Evolutionary conservation across 176 grass and related monocot genomes (phyloP).

Genomic region (Alloteropsis semialata): DNA sequence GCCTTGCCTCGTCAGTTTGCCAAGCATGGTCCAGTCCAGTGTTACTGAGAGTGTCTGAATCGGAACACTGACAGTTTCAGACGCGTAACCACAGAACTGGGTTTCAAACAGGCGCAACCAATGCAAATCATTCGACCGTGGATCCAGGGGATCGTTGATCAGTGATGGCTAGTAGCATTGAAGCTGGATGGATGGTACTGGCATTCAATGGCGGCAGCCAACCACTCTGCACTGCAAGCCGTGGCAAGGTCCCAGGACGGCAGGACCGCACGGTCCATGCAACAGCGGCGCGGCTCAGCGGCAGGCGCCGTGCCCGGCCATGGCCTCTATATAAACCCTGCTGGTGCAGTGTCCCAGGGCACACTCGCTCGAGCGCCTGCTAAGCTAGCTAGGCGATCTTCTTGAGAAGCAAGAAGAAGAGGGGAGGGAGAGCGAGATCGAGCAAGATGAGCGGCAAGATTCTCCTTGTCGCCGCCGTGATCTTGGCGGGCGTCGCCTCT

Average conservation of each 20-base stretch:
- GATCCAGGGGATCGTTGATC: not conserved
- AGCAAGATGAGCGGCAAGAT: constrained; percentile 36
- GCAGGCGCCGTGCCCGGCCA: not conserved
- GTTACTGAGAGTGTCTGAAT: not conserved
- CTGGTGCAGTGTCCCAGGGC: constrained; percentile 15
- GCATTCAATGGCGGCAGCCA: constrained; percentile 31
- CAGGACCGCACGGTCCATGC: not conserved
- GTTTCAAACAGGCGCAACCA: not conserved
- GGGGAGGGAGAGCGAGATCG: not conserved
- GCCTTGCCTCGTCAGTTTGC: no score
- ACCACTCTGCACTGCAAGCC: constrained; percentile 2
- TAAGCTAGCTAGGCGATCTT: no score
- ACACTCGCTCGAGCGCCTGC: constrained; percentile 24
- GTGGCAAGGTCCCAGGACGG: constrained; percentile 7
- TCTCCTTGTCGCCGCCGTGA: constrained; percentile 48
- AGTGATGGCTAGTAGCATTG: not conserved
- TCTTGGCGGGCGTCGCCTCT: constrained; percentile 58
- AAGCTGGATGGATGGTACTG: constrained; percentile 14
- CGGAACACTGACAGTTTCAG: not conserved
- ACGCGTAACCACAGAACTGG: not conserved
- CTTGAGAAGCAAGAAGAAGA: not conserved
- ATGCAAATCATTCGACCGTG: not conserved
- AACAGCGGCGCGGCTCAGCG: not conserved
- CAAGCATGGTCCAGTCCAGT: no score
- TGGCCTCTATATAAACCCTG: constrained; percentile 38